Evolutionary conservation across 129 eudicot species (phyloP), one percentile per base, ranked within the genome.

Genomic region (Ambrosia artemisiifolia): DNA sequence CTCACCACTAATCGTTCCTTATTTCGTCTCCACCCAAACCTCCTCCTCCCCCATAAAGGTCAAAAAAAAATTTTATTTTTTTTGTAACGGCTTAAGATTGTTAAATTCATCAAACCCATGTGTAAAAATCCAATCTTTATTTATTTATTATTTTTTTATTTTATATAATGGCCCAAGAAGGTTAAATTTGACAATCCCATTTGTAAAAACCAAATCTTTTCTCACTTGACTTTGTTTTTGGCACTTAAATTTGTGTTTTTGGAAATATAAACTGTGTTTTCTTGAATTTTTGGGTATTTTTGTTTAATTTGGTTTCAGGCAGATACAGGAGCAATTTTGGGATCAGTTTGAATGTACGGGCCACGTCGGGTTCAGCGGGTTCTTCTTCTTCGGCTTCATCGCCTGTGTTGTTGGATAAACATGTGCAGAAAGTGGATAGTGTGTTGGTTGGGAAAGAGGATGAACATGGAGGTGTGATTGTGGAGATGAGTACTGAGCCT

Each of bases 391-490:
- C 40, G 44, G 16, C 70, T 78, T 32, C 69, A 20, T 62, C 66
- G 32, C 71, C 68, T 51, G 75, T 32, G 9, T 48, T 74, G 59
- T 35, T 83, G 5, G 92, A 55, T 73, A 75, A 81, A 63, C 76
- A 67, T 11, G 60, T 69, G 11, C 79, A 60, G 6, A 63, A 56
- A 3, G 72, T 54, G 3, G 86, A 69, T 48, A 48, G 71, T 33
- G 17, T 84, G 40, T 40, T 84, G 70, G 49, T 62, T 20, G 89
- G 78, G 6, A 72, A 10, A 46, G 83, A 86, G 63, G 96, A 89
- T 78, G 88, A 77, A 46, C 85, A 84, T 62, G 90, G 86, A 50
- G 92, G 96, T 61, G 88, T 89, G 62, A 83, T 84, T 48, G 89
- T 86, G 16, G 92, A 89, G 80, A 79, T 89, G 92, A 54, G 80